Conservation (phyloP, 345 rosid genomes). For the Citrus hindsii region DNA sequence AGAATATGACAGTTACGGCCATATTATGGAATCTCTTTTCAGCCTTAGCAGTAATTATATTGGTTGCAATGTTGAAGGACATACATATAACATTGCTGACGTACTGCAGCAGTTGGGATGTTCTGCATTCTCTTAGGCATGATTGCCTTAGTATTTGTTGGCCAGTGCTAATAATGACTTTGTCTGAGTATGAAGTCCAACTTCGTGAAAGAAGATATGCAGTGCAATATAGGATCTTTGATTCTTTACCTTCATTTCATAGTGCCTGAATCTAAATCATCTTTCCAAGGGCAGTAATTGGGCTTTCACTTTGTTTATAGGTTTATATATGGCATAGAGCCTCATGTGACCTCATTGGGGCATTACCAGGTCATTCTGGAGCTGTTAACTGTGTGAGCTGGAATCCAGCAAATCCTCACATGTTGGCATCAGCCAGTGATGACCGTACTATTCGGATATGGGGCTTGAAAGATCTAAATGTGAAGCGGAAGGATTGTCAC, state of each 20-base stretch:
- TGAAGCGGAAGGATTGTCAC: slow-evolving; percentile 24
- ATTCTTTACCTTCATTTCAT: background rate
- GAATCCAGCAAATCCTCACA: slow-evolving; percentile 63
- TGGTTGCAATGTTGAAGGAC: background rate
- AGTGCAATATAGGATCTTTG: background rate
- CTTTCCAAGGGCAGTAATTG: background rate
- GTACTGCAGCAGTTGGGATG: background rate
- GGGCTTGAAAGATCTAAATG: slow-evolving; percentile 40
- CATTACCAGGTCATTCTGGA: slow-evolving; percentile 65
- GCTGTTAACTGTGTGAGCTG: slow-evolving; percentile 75
- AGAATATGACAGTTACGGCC: background rate
- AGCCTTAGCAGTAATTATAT: background rate
- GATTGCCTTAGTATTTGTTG: background rate
- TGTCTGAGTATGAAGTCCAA: background rate
- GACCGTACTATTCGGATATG: slow-evolving; percentile 63
- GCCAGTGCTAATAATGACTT: background rate
- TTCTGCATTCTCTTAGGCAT: background rate
- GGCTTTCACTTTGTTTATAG: slow-evolving; percentile 23
- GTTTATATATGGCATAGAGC: slow-evolving; percentile 66
- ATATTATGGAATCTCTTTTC: background rate
- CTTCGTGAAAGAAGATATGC: background rate
- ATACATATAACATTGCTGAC: background rate
- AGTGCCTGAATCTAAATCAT: background rate
- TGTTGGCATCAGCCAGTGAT: slow-evolving; percentile 75
- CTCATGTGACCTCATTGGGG: slow-evolving; percentile 42